Base-by-base conservation (phyloP, 345 rosid species). In the Arabis alpina region DNA sequence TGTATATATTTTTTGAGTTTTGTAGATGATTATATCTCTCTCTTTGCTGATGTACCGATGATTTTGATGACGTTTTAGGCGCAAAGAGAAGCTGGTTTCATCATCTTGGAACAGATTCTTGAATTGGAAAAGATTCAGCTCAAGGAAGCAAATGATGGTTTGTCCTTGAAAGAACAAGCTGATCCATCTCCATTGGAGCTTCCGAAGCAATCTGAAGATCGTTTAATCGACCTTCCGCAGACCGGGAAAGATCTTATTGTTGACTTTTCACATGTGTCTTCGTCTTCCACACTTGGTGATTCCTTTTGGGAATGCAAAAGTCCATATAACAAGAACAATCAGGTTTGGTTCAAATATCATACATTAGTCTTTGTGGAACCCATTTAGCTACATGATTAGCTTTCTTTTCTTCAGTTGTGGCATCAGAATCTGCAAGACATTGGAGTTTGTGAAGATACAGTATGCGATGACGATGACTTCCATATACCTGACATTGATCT, bases 361-460 rank as follows among this genome's bases (percentile, higher is more conserved):
- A 45, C 42, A 37, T 13, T 70, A 79, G 73, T 70, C 84, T 81
- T 90, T 82, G 82, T 66, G 61, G 78, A 54, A 40, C 70, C 23
- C 24, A 47, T 52, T 25, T 42, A 8, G 11, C 56, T 54, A 66
- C 72, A 47, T 45, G 61, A 54, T 50, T 48, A 71, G 52, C 54
- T 70, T 34, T 34, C 6, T 72, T 73, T 15, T 19, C 43, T 36
- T 27, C 79, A 93, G 98, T 68, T 90, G 36, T 85, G 94, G 95
- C 53, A 87, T 79, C 95, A 88, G 69, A 90, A 84, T 69, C 81
- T 93, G 79, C 93, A 85, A 86, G 98, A 93, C 61, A 82, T 90
- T 67, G 97, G 92, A 11, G 86, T 90, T 60, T 93, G 97, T 59
- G 88, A 93, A 76, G 93, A 93, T 54, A 74, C 71, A 44, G 72